These are phyloP conservation scores for Geotrichum macrosporum DNA, from an alignment of 1,139 yeast genomes.

Conservation along the genomic window DNA sequence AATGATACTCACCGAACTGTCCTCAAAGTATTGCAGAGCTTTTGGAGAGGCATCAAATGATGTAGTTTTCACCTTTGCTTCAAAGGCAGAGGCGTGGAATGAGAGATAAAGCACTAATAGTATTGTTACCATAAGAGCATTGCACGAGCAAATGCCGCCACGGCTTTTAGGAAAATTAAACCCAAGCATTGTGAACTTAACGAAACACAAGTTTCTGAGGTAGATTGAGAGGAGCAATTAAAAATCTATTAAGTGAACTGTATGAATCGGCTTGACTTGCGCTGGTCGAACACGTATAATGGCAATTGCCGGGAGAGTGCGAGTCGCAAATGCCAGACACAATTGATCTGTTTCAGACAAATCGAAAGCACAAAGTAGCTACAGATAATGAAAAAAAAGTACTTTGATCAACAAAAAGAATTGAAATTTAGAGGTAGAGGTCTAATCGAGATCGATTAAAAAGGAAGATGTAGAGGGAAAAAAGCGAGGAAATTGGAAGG, in stretches of 20 bases:
- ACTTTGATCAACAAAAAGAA: no score
- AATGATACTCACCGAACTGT: conserved; percentile 23
- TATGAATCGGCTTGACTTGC: conserved; percentile 6
- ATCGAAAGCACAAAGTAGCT: no score
- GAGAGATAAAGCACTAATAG: conserved; percentile 5
- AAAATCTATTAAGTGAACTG: neutral
- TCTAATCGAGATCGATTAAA: neutral
- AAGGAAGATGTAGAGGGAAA: neutral
- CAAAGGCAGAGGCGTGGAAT: conserved; percentile 10
- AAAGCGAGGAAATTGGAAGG: neutral
- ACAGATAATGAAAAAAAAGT: no score
- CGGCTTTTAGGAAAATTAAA: neutral
- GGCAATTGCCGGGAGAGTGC: neutral
- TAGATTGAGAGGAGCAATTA: neutral
- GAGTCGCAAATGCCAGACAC: neutral
- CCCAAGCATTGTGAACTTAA: conserved; percentile 3
- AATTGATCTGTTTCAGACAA: neutral
- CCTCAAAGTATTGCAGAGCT: conserved; percentile 25
- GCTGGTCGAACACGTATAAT: conserved; percentile 1
- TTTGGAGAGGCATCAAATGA: conserved; percentile 23
- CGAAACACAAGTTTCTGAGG: neutral
- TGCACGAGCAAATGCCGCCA: conserved; percentile 1
- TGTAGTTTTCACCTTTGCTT: conserved; percentile 14
- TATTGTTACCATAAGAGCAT: neutral
- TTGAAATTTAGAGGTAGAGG: no score